Percentiles rank a stretch among this genome's conserved stretches.
These are phyloP conservation scores for Raddia distichophylla DNA, from an alignment of 176 grass and related monocot genomes.

Conservation along the genomic window DNA sequence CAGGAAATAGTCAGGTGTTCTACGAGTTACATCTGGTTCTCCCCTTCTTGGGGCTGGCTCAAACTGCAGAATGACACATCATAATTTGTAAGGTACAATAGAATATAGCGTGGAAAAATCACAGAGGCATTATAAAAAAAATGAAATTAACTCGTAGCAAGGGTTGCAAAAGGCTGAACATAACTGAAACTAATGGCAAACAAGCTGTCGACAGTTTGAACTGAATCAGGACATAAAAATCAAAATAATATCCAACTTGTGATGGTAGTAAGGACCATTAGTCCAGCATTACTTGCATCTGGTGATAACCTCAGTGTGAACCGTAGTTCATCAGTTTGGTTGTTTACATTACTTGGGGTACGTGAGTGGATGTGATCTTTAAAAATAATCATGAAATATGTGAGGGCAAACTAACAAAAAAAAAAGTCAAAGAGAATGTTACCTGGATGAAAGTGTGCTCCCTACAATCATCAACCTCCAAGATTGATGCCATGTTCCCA, in stretches of 20 bases:
- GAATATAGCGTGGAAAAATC: not conserved
- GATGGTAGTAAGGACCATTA: not conserved
- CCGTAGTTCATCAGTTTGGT: not conserved
- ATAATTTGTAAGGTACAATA: constrained; percentile 11
- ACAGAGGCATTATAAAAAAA: not conserved
- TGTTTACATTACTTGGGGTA: not conserved
- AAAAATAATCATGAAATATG: constrained; percentile 7
- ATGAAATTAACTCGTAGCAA: not conserved
- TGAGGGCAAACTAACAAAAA: not conserved
- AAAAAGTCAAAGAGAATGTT: not conserved
- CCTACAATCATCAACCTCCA: constrained; percentile 97
- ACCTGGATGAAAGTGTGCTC: constrained; percentile 98
- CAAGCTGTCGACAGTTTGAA: not conserved
- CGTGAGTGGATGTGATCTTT: not conserved
- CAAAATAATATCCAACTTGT: not conserved
- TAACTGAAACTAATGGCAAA: not conserved
- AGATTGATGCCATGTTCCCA: constrained; percentile 97
- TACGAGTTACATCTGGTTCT: constrained; percentile 91
- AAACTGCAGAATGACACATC: constrained; percentile 53
- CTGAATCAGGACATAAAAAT: not conserved
- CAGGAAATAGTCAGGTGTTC: constrained; percentile 93
- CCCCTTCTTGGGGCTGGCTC: constrained; percentile 92
- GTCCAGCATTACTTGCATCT: not conserved
- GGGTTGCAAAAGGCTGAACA: not conserved
- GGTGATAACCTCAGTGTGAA: not conserved